phyloP scores from a whole-genome alignment of 1,139 yeast genomes.

The Geotrichum europaeum region DNA sequence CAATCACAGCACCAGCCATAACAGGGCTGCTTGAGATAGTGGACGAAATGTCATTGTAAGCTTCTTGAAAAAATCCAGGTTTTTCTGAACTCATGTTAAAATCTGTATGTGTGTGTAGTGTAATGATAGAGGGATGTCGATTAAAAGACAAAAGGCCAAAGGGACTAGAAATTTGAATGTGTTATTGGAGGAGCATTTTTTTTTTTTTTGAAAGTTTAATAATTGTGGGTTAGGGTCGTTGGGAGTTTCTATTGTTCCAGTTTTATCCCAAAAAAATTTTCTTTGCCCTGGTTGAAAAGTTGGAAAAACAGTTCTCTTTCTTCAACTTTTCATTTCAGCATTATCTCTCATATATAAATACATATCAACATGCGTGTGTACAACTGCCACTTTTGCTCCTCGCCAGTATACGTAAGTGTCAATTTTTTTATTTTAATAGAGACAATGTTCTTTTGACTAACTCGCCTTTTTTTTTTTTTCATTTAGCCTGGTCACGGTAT shows the following conservation, averaged over 20 bases:
- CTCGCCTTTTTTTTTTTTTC: background rate
- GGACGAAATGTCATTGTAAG: slow-evolving; percentile 14
- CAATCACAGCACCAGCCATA: slow-evolving; percentile 64
- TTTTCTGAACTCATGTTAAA: slow-evolving; percentile 4
- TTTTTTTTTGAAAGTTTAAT: slow-evolving; percentile 3
- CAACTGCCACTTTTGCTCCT: slow-evolving; percentile 94
- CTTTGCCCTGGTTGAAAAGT: background rate
- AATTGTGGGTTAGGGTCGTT: slow-evolving; percentile 3
- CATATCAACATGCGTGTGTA: slow-evolving; percentile 68
- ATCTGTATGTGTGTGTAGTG: background rate
- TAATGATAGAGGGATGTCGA: background rate
- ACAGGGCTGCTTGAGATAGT: slow-evolving; percentile 56
- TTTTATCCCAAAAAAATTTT: background rate
- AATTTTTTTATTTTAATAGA: background rate
- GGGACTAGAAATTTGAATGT: background rate
- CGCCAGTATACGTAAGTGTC: slow-evolving; percentile 65
- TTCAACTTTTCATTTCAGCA: background rate
- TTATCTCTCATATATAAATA: background rate
- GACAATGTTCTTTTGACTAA: background rate
- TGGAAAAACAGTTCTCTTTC: background rate
- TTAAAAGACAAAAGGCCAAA: background rate
- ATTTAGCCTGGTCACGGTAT: slow-evolving; percentile 85
- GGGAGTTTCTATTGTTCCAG: slow-evolving; percentile 6
- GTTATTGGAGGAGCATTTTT: background rate
- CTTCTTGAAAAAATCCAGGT: slow-evolving; percentile 18